A percentile compares a stretch with the other conserved stretches of the same genome.
Conservation (phyloP, 2,329 filamentous ascomycete species). For the Diaporthe batatas region DNA sequence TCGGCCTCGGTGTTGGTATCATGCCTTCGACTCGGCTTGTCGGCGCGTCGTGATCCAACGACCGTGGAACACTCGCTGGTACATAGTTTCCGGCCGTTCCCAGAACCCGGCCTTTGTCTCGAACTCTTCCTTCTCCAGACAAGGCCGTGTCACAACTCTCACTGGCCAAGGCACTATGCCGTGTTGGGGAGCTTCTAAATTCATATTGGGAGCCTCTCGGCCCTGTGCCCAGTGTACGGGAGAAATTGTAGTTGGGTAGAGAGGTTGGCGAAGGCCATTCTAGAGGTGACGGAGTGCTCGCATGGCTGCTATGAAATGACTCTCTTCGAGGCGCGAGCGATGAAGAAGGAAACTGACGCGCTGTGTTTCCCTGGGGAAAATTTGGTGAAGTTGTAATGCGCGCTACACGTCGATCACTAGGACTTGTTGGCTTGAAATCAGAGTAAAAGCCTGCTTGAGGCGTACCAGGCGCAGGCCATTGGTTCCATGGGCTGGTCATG, state of each 20-base stretch:
- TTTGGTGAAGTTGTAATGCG: constrained; percentile 24
- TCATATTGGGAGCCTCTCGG: constrained; percentile 18
- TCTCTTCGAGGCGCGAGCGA: constrained; percentile 18
- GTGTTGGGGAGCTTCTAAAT: constrained; percentile 1
- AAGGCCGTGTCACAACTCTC: constrained; percentile 12
- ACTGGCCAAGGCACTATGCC: neutral
- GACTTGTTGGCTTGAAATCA: constrained; percentile 20
- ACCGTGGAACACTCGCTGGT: constrained; percentile 3
- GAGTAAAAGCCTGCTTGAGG: constrained; percentile 42
- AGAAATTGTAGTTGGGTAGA: constrained; percentile 26
- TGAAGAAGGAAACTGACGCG: constrained; percentile 7
- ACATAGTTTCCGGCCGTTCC: constrained; percentile 9
- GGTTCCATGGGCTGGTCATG: constrained; percentile 53
- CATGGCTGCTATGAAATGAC: constrained; percentile 43
- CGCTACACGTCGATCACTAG: constrained; percentile 4
- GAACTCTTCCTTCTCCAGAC: neutral
- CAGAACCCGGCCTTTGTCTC: neutral
- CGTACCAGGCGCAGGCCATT: constrained; percentile 50
- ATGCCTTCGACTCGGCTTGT: neutral
- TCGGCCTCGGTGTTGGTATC: neutral
- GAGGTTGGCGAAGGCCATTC: constrained; percentile 44
- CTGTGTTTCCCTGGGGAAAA: constrained; percentile 9
- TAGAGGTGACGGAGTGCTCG: constrained; percentile 44
- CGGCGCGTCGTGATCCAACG: neutral
- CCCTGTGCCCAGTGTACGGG: constrained; percentile 14